phyloP scores from a whole-genome alignment of 169 alveolate species.

The Toxoplasma gondii region DNA sequence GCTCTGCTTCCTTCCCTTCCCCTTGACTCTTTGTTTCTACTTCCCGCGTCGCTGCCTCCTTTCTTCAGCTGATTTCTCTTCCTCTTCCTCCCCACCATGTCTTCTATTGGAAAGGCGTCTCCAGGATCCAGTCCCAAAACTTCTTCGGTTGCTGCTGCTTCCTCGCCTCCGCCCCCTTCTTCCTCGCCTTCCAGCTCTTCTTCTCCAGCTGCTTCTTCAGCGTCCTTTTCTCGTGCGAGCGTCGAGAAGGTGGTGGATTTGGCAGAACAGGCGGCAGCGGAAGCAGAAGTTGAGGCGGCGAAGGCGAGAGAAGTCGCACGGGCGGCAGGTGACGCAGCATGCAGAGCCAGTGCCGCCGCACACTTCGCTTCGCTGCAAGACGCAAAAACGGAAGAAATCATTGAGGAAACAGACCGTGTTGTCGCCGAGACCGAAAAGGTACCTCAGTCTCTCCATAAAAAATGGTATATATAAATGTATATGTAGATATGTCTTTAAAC shows the following conservation, averaged over 20 bases:
- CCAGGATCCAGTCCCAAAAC: too few relatives aligned
- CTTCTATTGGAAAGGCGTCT: too few relatives aligned
- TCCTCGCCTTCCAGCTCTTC: background rate
- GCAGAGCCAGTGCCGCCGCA: background rate
- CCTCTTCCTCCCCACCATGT: background rate
- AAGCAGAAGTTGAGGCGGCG: slow-evolving; percentile 4
- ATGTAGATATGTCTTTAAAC: too few relatives aligned
- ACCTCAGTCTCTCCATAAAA: background rate
- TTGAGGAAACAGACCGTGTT: background rate
- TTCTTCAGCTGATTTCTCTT: background rate
- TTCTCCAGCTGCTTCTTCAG: background rate
- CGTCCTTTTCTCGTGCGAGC: background rate
- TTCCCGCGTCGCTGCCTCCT: background rate
- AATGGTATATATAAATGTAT: too few relatives aligned
- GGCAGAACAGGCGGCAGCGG: background rate
- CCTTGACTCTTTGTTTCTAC: background rate
- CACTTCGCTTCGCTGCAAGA: background rate
- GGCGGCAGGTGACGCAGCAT: background rate
- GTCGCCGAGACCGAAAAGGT: slow-evolving; percentile 15
- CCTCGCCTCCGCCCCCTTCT: background rate
- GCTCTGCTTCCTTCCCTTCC: too few relatives aligned
- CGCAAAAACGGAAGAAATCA: background rate
- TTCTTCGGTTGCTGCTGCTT: too few relatives aligned
- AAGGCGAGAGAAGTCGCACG: background rate
- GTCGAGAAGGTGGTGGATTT: background rate